Percentiles rank a stretch among this genome's conserved stretches.
Evolutionary conservation across 1,284 basidiomycete species (phyloP).

Genomic region (Takashimella tepidaria): DNA sequence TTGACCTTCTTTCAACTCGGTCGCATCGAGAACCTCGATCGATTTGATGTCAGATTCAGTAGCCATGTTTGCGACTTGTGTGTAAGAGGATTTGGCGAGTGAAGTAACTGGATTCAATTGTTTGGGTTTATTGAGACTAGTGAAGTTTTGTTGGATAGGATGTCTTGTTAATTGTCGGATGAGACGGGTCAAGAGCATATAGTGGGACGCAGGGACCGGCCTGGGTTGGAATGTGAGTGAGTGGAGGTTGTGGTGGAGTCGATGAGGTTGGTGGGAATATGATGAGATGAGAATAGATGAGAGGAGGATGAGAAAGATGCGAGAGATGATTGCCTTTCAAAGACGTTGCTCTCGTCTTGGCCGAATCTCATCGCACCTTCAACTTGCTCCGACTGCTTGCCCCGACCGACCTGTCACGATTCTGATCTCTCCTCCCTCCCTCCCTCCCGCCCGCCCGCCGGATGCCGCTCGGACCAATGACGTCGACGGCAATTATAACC

Average conservation of each 20-base stretch:
- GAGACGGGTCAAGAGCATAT: background rate
- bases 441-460: no score
- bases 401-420: no score
- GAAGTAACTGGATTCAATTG: no score
- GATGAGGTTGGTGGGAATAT: no score
- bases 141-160: background rate
- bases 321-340: background rate
- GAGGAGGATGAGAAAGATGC: background rate
- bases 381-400: no score
- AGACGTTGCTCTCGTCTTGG: no score
- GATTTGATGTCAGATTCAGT: slow-evolving; percentile 13
- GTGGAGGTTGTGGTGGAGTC: background rate
- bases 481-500: no score
- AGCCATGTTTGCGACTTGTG: slow-evolving; percentile 3
- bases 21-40: slow-evolving; percentile 36
- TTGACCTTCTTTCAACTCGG: slow-evolving; percentile 68
- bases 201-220: background rate
- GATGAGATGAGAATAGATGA: no score
- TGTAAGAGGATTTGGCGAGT: background rate
- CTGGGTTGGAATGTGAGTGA: background rate
- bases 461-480: no score
- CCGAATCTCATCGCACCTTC: no score
- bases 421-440: no score
- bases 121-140: background rate
- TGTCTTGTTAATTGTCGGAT: background rate